Base-by-base conservation (phyloP, 805 yeast species). In the Cyberlindnera euphorbiae region DNA sequence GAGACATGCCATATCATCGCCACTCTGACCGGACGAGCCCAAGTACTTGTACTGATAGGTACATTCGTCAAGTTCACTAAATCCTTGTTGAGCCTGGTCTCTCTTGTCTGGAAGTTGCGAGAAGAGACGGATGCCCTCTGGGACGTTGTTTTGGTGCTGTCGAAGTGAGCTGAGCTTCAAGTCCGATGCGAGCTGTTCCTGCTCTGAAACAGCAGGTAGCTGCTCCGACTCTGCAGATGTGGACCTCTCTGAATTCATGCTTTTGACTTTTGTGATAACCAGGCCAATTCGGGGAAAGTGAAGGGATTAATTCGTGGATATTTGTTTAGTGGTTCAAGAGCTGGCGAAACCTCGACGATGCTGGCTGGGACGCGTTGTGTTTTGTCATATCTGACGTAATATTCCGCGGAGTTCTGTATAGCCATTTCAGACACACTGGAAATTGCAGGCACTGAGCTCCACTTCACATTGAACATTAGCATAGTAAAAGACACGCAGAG, bases 1-100 rank as follows among this genome's bases (percentile, higher is more conserved):
- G 55, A 88, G 97, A 67, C 98, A 90, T 12, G 89, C 76, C 93
- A 90, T 88, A 45, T 72, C 71, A 47, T 86, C 95, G 28, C 70
- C 67, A 17, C 36, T 15, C 26, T 30, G 34, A 33, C 82, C 85
- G 2, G 88, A 71, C 25, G 71, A 64, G 9, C 96, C 95, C 10
- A 85, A 62, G 29, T 58, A 49, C 52, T 78, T 80, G 35, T 66
- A 66, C 15, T 75, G 66, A 57, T 88, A 90, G 6, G 73, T 66
- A 52, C 89, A 82, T 35, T 71, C 71, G 19, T 61, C 60, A 31
- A 90, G 53, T 42, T 63, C 71, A 5, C 58, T 63, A 57, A 85
- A 90, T 5, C 79, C 69, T 16, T 52, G 36, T 37, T 64, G 52
- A 0, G 96, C 96, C 57, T 85, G 93, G 12, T 64, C 67, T 0